A percentile compares a stretch with the other conserved stretches of the same genome.
These are phyloP conservation scores for Rhodotorula graminis DNA, from an alignment of 768 basidiomycete genomes.

Conservation along the genomic window DNA sequence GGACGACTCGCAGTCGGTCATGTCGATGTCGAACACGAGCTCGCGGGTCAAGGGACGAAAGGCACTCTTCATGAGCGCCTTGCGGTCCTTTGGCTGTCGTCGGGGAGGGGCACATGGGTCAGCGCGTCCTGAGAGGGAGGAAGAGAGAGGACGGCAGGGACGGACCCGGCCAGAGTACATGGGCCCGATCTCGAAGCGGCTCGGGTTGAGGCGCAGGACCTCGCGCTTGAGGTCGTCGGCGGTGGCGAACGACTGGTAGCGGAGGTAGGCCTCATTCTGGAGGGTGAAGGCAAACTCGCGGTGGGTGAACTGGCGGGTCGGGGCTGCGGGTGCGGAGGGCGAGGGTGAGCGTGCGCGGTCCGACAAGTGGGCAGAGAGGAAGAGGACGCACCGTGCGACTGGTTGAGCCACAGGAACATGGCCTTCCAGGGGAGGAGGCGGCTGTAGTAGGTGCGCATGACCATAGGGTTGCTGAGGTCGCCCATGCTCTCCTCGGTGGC, in stretches of 20 bases:
- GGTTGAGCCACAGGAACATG: slow-evolving; percentile 90
- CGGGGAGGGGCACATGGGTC: background rate
- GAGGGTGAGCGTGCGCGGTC: too few species aligned
- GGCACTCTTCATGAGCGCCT: slow-evolving; percentile 64
- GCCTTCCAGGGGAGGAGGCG: slow-evolving; percentile 92
- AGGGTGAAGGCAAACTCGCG: slow-evolving; percentile 96
- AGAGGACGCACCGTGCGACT: slow-evolving; percentile 69
- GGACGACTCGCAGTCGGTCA: slow-evolving; percentile 71
- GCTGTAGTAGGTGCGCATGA: slow-evolving; percentile 76
- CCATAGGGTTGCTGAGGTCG: slow-evolving; percentile 40
- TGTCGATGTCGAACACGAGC: slow-evolving; percentile 98
- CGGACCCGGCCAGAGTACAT: slow-evolving; percentile 79
- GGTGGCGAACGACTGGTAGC: slow-evolving; percentile 84
- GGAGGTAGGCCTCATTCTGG: slow-evolving; percentile 80
- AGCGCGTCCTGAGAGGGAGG: background rate
- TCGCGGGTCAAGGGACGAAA: slow-evolving; percentile 77
- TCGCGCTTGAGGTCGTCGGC: slow-evolving; percentile 88
- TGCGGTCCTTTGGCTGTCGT: slow-evolving; percentile 77
- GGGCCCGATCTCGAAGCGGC: slow-evolving; percentile 94
- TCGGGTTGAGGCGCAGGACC: slow-evolving; percentile 74
- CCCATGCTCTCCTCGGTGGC: slow-evolving; percentile 26
- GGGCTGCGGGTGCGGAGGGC: slow-evolving; percentile 41
- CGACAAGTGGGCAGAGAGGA: too few species aligned
- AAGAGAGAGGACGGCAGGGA: slow-evolving; percentile 23
- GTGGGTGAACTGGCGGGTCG: slow-evolving; percentile 77